phyloP scores from a whole-genome alignment of 2,329 filamentous ascomycete species.

The Sporothrix curviconia region DNA sequence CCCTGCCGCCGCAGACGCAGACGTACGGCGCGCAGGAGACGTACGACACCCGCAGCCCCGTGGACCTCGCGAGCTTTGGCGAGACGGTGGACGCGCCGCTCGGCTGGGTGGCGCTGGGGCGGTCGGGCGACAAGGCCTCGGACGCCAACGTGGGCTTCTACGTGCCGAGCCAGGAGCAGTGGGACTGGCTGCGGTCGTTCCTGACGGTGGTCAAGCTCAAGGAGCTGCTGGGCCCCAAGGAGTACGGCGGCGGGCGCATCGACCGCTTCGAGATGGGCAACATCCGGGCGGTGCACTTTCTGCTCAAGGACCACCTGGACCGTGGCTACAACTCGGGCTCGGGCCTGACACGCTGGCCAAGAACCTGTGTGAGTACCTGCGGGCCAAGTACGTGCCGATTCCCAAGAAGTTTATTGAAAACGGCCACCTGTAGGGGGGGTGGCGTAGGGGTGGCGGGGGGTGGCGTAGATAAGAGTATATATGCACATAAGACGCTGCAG shows the following conservation, averaged over 20 bases:
- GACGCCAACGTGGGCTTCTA: conserved; percentile 32
- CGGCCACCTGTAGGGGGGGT: conserved; percentile 1
- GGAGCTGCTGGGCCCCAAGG: conserved; percentile 37
- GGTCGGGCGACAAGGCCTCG: conserved; percentile 30
- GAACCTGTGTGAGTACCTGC: conserved; percentile 38
- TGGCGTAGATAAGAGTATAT: no score
- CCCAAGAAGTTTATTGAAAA: conserved; percentile 14
- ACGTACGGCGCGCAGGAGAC: conserved; percentile 9
- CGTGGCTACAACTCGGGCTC: conserved; percentile 41
- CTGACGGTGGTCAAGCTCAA: conserved; percentile 32
- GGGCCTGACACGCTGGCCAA: conserved; percentile 45
- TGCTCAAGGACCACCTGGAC: conserved; percentile 38
- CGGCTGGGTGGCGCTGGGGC: conserved; percentile 11
- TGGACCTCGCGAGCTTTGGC: conserved; percentile 1
- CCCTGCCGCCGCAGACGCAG: conserved; percentile 5
- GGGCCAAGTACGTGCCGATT: conserved; percentile 13
- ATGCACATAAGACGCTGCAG: background rate
- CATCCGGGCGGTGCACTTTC: conserved; percentile 27
- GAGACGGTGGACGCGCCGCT: conserved; percentile 10
- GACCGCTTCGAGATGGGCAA: conserved; percentile 41
- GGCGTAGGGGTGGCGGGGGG: no score
- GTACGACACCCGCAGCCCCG: conserved; percentile 9
- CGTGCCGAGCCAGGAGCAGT: conserved; percentile 33
- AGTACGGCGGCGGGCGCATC: conserved; percentile 28
- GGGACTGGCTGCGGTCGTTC: conserved; percentile 32